phyloP scores from a whole-genome alignment of 225 moss, liverwort and hornwort genomes.

The Bryoerythrophyllum caledonicum region DNA sequence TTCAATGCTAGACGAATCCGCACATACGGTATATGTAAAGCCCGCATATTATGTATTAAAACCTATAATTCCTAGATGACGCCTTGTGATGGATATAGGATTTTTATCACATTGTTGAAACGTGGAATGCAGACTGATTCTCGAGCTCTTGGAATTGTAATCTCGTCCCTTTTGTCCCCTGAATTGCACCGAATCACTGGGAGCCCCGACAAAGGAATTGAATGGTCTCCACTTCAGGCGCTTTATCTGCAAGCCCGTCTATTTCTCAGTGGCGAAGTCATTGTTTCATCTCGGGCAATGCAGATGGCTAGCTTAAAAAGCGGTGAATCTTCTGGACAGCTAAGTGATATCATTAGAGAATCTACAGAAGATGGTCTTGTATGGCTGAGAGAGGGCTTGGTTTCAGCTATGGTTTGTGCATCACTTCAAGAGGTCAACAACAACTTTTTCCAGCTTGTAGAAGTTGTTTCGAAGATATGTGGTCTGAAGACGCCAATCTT shows the following conservation, averaged over 20 bases:
- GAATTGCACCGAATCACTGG: constrained; percentile 35
- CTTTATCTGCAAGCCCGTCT: constrained; percentile 43
- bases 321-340: constrained; percentile 36
- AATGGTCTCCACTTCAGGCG: constrained; percentile 56
- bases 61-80: background rate
- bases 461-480: constrained; percentile 44
- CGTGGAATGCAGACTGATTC: constrained; percentile 66
- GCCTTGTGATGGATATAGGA: constrained; percentile 9
- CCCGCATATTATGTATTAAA: background rate
- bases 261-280: constrained; percentile 23
- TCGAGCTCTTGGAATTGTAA: constrained; percentile 62
- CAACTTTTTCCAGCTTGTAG: constrained; percentile 59
- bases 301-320: constrained; percentile 17
- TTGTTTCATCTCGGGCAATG: constrained; percentile 15
- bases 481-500: constrained; percentile 55
- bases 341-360: constrained; percentile 48
- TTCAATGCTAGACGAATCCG: background rate
- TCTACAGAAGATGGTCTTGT: constrained; percentile 22
- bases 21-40: constrained; percentile 16
- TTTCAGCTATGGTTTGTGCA: constrained; percentile 48
- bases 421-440: constrained; percentile 50
- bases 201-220: constrained; percentile 28
- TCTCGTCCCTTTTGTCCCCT: constrained; percentile 51
- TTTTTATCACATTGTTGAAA: constrained; percentile 22
- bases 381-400: constrained; percentile 35